Evolutionary conservation across 805 yeast genomes (phyloP), one percentile per base, ranked within the genome.

Genomic region (Candida glaebosa): DNA sequence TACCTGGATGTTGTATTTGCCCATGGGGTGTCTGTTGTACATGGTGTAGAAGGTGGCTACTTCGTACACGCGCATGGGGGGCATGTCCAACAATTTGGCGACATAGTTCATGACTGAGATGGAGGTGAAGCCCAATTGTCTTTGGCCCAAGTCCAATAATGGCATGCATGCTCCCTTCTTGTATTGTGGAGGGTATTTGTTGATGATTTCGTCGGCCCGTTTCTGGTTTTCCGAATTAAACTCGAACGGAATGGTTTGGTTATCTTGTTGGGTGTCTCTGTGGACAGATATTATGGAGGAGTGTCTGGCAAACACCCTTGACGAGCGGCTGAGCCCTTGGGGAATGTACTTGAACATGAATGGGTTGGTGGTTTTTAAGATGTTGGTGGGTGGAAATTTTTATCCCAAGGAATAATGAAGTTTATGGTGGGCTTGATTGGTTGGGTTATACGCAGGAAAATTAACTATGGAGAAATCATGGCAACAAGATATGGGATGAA

Each of bases 51-150:
- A 87, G 32, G 95, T 84, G 24, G 96, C 96, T 49, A 87, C 96
- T 63, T 87, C 95, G 63, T 87, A 87, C 22, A 87, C 96, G 67
- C 96, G 79, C 96, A 87, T 87, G 45, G 95, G 95, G 22, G 96
- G 96, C 82, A 87, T 84, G 55, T 85, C 91, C 54, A 86, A 73
- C 57, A 83, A 55, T 63, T 82, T 79, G 40, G 95, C 96, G 38
- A 87, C 95, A 60, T 87, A 84, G 70, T 87, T 86, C 96, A 87
- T 87, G 48, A 86, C 93, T 25, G 87, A 74, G 52, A 87, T 84
- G 31, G 95, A 85, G 33, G 93, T 84, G 71, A 82, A 87, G 0
- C 96, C 96, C 42, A 73, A 73, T 65, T 87, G 95, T 56, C 95
- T 84, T 68, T 87, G 96, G 31, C 93, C 96, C 48, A 87, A 71